A percentile compares a stretch with the other conserved stretches of the same genome.
Conservation (phyloP, 2,329 filamentous ascomycete genomes). For the Cladophialophora psammophila region DNA sequence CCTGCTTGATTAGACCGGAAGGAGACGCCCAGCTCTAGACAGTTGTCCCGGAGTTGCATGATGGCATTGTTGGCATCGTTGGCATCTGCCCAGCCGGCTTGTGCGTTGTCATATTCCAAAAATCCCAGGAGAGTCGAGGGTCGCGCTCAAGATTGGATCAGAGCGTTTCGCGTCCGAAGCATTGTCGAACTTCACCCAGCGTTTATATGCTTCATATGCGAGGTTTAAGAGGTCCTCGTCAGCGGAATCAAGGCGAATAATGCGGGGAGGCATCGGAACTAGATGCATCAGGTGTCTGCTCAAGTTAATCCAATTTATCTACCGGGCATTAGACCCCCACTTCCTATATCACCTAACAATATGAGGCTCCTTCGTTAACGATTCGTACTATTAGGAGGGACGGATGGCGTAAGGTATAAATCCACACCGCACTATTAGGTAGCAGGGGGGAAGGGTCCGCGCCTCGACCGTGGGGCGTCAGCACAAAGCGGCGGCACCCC, state of each 20-base stretch:
- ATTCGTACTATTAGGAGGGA: too few relatives aligned
- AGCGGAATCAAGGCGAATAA: conserved; percentile 47
- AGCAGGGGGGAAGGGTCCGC: too few relatives aligned
- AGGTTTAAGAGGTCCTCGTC: conserved; percentile 43
- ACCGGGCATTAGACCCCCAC: too few relatives aligned
- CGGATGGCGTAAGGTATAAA: too few relatives aligned
- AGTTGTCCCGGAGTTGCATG: conserved; percentile 28
- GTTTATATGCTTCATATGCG: conserved; percentile 42
- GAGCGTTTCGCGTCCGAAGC: conserved; percentile 43
- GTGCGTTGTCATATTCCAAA: conserved; percentile 37
- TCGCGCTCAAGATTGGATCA: conserved; percentile 37
- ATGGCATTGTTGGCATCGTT: conserved; percentile 37
- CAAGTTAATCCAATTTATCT: not conserved
- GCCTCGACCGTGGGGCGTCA: too few relatives aligned
- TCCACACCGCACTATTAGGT: too few relatives aligned
- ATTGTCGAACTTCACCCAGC: conserved; percentile 35
- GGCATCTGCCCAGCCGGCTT: conserved; percentile 42
- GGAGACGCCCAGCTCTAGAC: conserved; percentile 32
- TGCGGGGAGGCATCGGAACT: conserved; percentile 45
- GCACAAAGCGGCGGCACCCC: too few relatives aligned
- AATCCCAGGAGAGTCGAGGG: conserved; percentile 34
- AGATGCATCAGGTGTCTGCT: conserved; percentile 42
- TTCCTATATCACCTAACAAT: too few relatives aligned
- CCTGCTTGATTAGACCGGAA: conserved; percentile 36
- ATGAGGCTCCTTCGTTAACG: too few relatives aligned